phyloP scores from a whole-genome alignment of 352 stramenopile genomes.

The Phytophthora capsici region DNA sequence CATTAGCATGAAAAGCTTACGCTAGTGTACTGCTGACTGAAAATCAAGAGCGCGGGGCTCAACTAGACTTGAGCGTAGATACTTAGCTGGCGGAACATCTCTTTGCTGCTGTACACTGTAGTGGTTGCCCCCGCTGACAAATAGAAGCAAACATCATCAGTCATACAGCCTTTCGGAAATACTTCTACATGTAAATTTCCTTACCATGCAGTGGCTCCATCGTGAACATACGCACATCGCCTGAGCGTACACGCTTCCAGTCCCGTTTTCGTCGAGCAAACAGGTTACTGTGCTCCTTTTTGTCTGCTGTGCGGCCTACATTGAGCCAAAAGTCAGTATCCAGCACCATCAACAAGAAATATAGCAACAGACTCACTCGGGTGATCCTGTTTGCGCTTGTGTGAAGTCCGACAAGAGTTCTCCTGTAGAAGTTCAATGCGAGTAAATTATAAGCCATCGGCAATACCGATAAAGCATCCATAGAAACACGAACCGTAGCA shows the following conservation, averaged over 20 bases:
- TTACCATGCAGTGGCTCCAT: conserved; percentile 72
- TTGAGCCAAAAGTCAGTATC: conserved; percentile 3
- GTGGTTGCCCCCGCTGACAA: conserved; percentile 65
- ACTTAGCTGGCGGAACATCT: conserved; percentile 82
- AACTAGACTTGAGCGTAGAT: conserved; percentile 71
- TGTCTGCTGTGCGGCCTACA: conserved; percentile 69
- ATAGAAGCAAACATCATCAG: conserved; percentile 34
- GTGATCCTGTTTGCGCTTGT: conserved; percentile 79
- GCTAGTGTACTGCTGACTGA: conserved; percentile 25
- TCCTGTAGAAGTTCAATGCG: conserved; percentile 25
- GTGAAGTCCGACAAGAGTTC: conserved; percentile 54
- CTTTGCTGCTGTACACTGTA: conserved; percentile 74
- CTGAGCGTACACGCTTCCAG: conserved; percentile 76
- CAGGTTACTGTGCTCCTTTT: conserved; percentile 78
- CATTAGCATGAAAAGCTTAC: conserved; percentile 29
- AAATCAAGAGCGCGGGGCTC: conserved; percentile 2
- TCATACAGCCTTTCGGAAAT: not conserved
- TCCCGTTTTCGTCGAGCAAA: conserved; percentile 74
- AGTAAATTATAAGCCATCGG: not conserved
- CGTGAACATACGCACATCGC: conserved; percentile 77
- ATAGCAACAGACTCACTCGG: conserved; percentile 46
- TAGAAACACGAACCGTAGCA: conserved; percentile 34
- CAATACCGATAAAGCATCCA: not conserved
- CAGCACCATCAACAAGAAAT: not conserved
- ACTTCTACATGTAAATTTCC: not conserved